A percentile compares a stretch with the other conserved stretches of the same genome.
phyloP scores from a whole-genome alignment of 805 yeast genomes.

The Priceomyces fermenticarens region DNA sequence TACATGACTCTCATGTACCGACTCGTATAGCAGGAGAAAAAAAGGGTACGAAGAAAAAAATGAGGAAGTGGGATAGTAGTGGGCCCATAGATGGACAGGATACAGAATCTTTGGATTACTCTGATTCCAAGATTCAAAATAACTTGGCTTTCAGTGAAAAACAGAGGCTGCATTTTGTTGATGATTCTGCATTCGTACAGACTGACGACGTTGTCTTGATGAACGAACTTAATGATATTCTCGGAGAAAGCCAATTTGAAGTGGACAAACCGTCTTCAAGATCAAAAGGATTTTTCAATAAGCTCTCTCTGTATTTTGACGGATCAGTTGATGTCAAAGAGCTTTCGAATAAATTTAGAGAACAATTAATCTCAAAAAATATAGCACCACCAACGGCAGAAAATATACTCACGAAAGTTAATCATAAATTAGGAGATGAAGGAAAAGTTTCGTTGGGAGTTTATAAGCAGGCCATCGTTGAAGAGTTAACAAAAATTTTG shows the following conservation, averaged over 20 bases:
- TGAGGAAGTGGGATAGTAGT: slow-evolving; percentile 44
- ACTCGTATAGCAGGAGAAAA: slow-evolving; percentile 1
- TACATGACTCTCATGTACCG: too few relatives aligned
- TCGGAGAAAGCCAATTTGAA: slow-evolving; percentile 29
- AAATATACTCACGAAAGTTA: slow-evolving; percentile 66
- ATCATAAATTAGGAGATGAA: slow-evolving; percentile 68
- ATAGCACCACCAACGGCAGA: slow-evolving; percentile 89
- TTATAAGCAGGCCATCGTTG: slow-evolving; percentile 61
- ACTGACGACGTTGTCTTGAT: slow-evolving; percentile 40
- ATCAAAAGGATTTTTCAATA: slow-evolving; percentile 27
- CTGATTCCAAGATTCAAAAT: slow-evolving; percentile 14
- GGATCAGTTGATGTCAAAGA: slow-evolving; percentile 50
- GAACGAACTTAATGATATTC: slow-evolving; percentile 38
- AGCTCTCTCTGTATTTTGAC: slow-evolving; percentile 37
- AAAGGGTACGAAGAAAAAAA: slow-evolving; percentile 23
- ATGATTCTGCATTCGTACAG: slow-evolving; percentile 33
- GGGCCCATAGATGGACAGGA: slow-evolving; percentile 29
- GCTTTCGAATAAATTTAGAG: slow-evolving; percentile 62
- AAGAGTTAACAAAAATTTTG: slow-evolving; percentile 69
- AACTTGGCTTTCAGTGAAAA: slow-evolving; percentile 1
- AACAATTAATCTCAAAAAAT: slow-evolving; percentile 79
- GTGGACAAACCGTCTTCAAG: slow-evolving; percentile 8
- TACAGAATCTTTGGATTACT: slow-evolving; percentile 28
- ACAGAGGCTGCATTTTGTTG: slow-evolving; percentile 9
- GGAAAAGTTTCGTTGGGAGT: slow-evolving; percentile 69